Evolutionary conservation across 1,284 basidiomycete genomes (phyloP).

Genomic region (Puccinia triticina): DNA sequence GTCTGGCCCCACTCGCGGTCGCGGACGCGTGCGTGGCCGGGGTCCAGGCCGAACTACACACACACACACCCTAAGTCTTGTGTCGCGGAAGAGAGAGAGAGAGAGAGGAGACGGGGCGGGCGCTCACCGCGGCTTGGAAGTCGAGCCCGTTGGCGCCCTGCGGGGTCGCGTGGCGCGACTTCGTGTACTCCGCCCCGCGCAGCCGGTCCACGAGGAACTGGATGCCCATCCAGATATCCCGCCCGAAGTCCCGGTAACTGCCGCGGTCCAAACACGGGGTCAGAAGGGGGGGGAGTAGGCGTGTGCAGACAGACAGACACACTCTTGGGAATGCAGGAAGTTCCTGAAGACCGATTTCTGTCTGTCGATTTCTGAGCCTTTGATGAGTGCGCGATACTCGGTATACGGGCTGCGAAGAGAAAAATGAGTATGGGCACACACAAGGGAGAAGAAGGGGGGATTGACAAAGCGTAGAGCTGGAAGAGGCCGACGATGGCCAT

Average conservation of each 20-base stretch:
- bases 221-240: constrained; percentile 21
- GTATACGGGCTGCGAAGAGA: constrained; percentile 27
- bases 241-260: constrained; percentile 45
- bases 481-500: constrained; percentile 60
- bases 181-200: constrained; percentile 10
- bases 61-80: not conserved
- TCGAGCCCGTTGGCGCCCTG: constrained; percentile 6
- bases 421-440: not conserved
- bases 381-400: constrained; percentile 42
- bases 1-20: not conserved
- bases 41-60: constrained; percentile 29
- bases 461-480: constrained; percentile 42
- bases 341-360: constrained; percentile 30
- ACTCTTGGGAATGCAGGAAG: constrained; percentile 48
- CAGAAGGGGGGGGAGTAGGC: not conserved
- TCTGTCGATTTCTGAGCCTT: constrained; percentile 41
- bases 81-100: not conserved
- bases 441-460: not conserved
- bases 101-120: not conserved
- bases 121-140: constrained; percentile 48
- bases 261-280: not conserved
- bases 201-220: constrained; percentile 19
- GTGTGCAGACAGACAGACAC: not conserved
- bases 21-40: not conserved
- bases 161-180: constrained; percentile 1